Base-by-base conservation (phyloP, 805 yeast genomes). In the Teunomyces stri region DNA sequence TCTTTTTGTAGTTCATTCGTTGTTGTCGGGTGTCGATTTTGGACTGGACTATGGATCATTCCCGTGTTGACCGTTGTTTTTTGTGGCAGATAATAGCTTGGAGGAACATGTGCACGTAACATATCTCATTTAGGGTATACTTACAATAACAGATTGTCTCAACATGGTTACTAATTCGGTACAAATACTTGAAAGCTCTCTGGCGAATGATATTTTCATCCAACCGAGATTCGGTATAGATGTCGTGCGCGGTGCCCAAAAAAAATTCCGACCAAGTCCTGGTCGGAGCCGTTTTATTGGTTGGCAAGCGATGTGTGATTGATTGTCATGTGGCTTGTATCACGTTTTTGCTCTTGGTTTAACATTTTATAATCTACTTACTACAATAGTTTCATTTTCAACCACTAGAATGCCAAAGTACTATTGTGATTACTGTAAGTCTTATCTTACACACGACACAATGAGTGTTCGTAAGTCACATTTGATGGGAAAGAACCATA, bases 381-480 rank as follows among this genome's bases (percentile, higher is more conserved):
- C 11, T 25, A 25, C 27, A 7, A 25, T 9, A 6, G 27, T 22
- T 7, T 22, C 6, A 9, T 11, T 25, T 18, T 11, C 28, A n/a
- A 16, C 15, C 11, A 6, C 25, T 29, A 21, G 18, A 35, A 82
- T 85, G 90, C 85, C 82, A 2, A 78, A 84, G 52, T 87, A 84
- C 63, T 86, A 84, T 67, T 89, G 96, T 65, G 94, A 86, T 55
- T 89, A 89, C 62, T 89, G 96, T 62, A 82, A 82, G 59, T 81
- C 89, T 15, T 85, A 85, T 57, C 69, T 90, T 48, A 89, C 96
- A 1, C 96, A 89, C 62, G 96, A 89, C 65, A 85, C 94, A n/a
- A 72, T 81, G 56, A 85, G 94, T 68, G 96, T 89, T 46, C 69
- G 96, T 18, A 84, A 85, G 58, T 82, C 89, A 36, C 97, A 89